A percentile compares a stretch with the other conserved stretches of the same genome.
Evolutionary conservation across 1,139 yeast species (phyloP).

Genomic region (Pichia sp.): DNA sequence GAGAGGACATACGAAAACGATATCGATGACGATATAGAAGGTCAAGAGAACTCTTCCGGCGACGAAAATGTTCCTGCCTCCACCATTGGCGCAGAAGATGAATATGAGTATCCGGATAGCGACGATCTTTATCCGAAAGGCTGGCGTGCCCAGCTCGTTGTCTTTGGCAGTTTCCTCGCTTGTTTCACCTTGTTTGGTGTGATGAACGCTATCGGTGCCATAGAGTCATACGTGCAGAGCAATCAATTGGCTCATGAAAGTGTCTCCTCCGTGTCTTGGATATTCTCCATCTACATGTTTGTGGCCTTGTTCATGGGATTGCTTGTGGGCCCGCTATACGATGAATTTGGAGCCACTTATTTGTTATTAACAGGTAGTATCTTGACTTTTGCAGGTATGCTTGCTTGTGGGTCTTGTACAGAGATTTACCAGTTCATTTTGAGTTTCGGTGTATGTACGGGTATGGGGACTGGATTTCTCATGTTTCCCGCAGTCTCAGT

Average conservation of each 20-base stretch:
- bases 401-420: slow-evolving; percentile 18
- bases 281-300: slow-evolving; percentile 52
- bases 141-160: slow-evolving; percentile 31
- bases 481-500: slow-evolving; percentile 49
- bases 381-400: slow-evolving; percentile 23
- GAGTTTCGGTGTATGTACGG: slow-evolving; percentile 44
- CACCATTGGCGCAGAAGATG: no score
- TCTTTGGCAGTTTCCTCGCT: slow-evolving; percentile 59
- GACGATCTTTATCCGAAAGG: slow-evolving; percentile 20
- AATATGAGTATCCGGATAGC: slow-evolving; percentile 5
- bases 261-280: slow-evolving; percentile 45
- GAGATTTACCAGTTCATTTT: slow-evolving; percentile 41
- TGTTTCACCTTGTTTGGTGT: slow-evolving; percentile 58
- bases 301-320: slow-evolving; percentile 53
- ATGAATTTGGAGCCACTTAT: slow-evolving; percentile 42
- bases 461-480: slow-evolving; percentile 50
- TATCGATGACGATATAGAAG: no score
- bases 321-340: slow-evolving; percentile 57
- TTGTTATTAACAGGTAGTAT: slow-evolving; percentile 40
- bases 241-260: slow-evolving; percentile 42
- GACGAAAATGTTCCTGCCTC: no score
- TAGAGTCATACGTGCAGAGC: slow-evolving; percentile 52
- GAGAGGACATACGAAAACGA: no score
- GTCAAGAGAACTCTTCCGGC: no score
- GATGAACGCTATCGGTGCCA: slow-evolving; percentile 58